Base-by-base conservation (phyloP, 1,284 basidiomycete genomes). In the Laetiporus sulphureus region DNA sequence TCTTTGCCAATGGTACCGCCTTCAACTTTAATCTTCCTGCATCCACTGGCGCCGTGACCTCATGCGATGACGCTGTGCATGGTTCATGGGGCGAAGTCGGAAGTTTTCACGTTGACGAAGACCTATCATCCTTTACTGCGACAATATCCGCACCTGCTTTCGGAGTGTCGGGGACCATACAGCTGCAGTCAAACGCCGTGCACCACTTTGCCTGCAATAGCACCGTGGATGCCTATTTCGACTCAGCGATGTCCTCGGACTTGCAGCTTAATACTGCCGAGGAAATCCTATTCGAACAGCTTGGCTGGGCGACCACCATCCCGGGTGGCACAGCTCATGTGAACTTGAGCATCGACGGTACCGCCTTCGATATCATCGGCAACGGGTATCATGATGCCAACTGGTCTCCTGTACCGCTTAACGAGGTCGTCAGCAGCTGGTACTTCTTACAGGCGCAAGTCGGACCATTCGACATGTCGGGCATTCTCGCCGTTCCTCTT, bases 361-460 rank as follows among this genome's bases (percentile, higher is more conserved):
- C 50, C 7, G 29, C 13, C 16, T 42, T 58, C 12, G 12, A 38
- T 31, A 56, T 58, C 49, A 40, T 43, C 12, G 57, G 57, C 6
- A 38, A 48, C 23, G 57, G 52, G 3, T 59, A 59, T 46, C 56
- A 59, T 38, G 57, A 59, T 36, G 42, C 47, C 30, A 59, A 59
- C 46, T 59, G 53, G 53, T 40, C 52, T 22, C 49, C 54, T 20
- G 33, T 32, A 5, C 45, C 51, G 13, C 41, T 59, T 24, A 53
- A 55, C 46, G 38, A 44, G 10, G 43, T 48, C 38, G 49, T 57
- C 37, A 41, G 42, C 29, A 45, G 47, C 15, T 59, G 57, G 57
- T 55, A 50, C 46, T 57, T 56, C 41, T 44, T 55, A 18, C 39
- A 53, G 15, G 57, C 52, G 5, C 37, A 46, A 33, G 48, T 56